Evolutionary conservation across 164 flowering plant species (phyloP).

Genomic region (Vitis riparia): DNA sequence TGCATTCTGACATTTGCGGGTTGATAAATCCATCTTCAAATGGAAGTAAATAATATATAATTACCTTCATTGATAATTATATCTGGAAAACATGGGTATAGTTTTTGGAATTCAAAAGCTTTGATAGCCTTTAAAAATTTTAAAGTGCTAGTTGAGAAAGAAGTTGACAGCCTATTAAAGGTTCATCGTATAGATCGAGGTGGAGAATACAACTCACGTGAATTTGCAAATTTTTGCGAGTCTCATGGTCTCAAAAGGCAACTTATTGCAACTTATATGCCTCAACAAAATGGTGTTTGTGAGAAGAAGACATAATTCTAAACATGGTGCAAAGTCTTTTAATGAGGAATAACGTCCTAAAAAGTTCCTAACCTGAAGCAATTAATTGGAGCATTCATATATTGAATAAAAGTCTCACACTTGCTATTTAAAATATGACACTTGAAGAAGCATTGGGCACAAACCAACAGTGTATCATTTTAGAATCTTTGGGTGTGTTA

Average conservation of each 20-base stretch:
- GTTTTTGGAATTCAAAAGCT: background rate
- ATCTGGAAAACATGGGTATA: background rate
- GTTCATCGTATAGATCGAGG: background rate
- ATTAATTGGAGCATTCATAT: background rate
- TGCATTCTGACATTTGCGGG: slow-evolving; percentile 8
- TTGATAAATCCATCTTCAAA: slow-evolving; percentile 10
- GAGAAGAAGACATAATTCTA: background rate
- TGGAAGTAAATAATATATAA: background rate
- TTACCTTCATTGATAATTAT: too few species aligned
- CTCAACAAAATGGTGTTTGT: background rate
- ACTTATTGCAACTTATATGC: background rate
- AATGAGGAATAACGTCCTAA: background rate
- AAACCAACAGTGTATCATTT: too few species aligned
- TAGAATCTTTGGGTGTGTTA: background rate
- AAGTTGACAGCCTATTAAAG: background rate
- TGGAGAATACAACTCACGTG: background rate
- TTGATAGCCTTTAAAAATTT: too few species aligned
- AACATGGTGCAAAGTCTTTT: too few species aligned
- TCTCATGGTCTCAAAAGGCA: background rate
- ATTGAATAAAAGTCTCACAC: background rate
- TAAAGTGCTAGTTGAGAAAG: too few species aligned
- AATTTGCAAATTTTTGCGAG: background rate
- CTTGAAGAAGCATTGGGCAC: too few species aligned
- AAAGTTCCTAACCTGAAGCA: background rate
- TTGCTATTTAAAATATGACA: too few species aligned